Evolutionary conservation across 345 rosid genomes (phyloP).

Genomic region (Iberis pinnata): DNA sequence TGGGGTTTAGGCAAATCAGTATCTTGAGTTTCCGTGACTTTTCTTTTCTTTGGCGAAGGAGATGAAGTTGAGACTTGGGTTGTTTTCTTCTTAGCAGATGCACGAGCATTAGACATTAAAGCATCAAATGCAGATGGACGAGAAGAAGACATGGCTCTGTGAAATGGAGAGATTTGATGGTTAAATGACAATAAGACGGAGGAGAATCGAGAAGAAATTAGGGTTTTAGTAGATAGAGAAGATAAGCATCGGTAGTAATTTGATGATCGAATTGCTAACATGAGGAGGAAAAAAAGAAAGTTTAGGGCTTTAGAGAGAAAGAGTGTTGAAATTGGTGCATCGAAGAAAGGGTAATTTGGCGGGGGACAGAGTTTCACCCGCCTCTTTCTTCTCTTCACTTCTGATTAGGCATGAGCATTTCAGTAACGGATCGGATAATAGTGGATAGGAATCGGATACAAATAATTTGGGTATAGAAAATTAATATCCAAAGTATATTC

Average conservation of each 20-base stretch:
- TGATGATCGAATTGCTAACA: constrained; percentile 38
- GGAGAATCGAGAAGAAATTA: constrained; percentile 4
- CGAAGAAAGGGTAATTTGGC: too few species aligned
- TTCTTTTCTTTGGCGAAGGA: constrained; percentile 45
- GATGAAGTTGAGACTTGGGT: constrained; percentile 29
- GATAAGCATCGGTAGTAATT: constrained; percentile 14
- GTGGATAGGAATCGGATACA: too few species aligned
- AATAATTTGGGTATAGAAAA: too few species aligned
- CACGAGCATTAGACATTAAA: constrained; percentile 78
- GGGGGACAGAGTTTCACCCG: too few species aligned
- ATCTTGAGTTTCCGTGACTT: constrained; percentile 28
- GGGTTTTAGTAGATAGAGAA: constrained; percentile 18
- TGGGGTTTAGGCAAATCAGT: constrained; percentile 7
- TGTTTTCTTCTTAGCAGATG: constrained; percentile 44
- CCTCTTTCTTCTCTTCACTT: too few species aligned
- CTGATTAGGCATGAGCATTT: too few species aligned
- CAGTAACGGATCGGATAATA: too few species aligned
- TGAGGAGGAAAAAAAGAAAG: constrained; percentile 3
- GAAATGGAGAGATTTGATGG: constrained; percentile 4
- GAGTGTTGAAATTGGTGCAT: constrained; percentile 17
- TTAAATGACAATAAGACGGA: constrained; percentile 5
- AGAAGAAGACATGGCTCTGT: constrained; percentile 34
- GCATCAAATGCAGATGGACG: constrained; percentile 79
- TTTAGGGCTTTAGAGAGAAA: too few species aligned
- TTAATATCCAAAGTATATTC: too few species aligned